Percentiles rank a stretch among this genome's conserved stretches.
These are phyloP conservation scores for Monilinia polystroma DNA, from an alignment of 2,329 filamentous ascomycete species.

Conservation along the genomic window DNA sequence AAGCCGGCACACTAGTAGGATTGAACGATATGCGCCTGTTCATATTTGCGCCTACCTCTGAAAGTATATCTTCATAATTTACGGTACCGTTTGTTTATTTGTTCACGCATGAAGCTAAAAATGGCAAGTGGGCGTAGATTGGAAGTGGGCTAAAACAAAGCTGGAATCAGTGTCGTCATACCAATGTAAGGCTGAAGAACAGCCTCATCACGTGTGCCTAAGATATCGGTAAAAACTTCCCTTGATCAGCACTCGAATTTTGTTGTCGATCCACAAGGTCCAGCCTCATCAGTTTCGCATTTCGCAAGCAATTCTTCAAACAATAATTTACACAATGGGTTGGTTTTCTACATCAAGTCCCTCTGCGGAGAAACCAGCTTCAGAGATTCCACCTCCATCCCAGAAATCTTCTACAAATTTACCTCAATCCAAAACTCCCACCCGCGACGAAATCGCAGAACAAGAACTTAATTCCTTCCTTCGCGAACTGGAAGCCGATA, in stretches of 20 bases:
- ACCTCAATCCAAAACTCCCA: slow-evolving; percentile 27
- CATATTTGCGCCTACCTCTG: slow-evolving; percentile 28
- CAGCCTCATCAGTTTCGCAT: slow-evolving; percentile 21
- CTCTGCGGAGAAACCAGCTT: slow-evolving; percentile 25
- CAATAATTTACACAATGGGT: slow-evolving; percentile 49
- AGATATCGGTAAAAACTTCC: slow-evolving; percentile 8
- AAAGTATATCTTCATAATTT: slow-evolving; percentile 18
- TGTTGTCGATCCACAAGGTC: slow-evolving; percentile 22
- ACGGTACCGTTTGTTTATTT: background rate
- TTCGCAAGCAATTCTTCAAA: slow-evolving; percentile 18
- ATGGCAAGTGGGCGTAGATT: background rate
- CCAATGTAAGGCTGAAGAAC: slow-evolving; percentile 22
- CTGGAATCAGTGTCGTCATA: slow-evolving; percentile 27
- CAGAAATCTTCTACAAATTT: slow-evolving; percentile 26
- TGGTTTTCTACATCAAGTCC: slow-evolving; percentile 56
- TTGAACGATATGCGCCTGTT: slow-evolving; percentile 39
- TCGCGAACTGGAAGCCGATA: slow-evolving; percentile 39
- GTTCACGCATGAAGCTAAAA: background rate
- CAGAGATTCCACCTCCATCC: slow-evolving; percentile 23
- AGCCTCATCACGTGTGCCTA: slow-evolving; percentile 14
- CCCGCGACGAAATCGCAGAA: slow-evolving; percentile 39
- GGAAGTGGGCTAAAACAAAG: slow-evolving; percentile 3
- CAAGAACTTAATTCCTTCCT: slow-evolving; percentile 40
- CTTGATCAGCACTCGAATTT: slow-evolving; percentile 16
- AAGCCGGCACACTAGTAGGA: slow-evolving; percentile 40